Evolutionary conservation across 2,329 filamentous ascomycete species (phyloP).

Genomic region (Clarireedia homoeocarpa): DNA sequence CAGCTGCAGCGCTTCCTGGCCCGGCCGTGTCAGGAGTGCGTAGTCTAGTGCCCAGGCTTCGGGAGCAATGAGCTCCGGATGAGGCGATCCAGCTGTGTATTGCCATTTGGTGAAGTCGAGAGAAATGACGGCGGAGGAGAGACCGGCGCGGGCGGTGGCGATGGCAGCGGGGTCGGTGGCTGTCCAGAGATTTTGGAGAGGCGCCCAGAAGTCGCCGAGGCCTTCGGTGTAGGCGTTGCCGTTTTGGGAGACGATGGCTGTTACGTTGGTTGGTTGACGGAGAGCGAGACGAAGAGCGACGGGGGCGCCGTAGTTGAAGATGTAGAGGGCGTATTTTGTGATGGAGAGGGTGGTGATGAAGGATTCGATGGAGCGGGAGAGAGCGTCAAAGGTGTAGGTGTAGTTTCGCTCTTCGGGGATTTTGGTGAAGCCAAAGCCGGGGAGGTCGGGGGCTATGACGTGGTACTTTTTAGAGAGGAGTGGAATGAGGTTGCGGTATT

Average conservation of each 20-base stretch:
- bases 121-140: slow-evolving; percentile 8
- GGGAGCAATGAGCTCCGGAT: slow-evolving; percentile 12
- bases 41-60: slow-evolving; percentile 39
- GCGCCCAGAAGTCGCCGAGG: slow-evolving; percentile 33
- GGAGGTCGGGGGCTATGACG: slow-evolving; percentile 49
- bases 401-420: slow-evolving; percentile 41
- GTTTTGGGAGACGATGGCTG: slow-evolving; percentile 50
- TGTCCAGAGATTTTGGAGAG: slow-evolving; percentile 17
- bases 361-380: slow-evolving; percentile 39
- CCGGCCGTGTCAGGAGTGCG: slow-evolving; percentile 40
- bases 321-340: slow-evolving; percentile 44
- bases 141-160: slow-evolving; percentile 5
- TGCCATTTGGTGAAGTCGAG: slow-evolving; percentile 21
- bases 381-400: slow-evolving; percentile 45
- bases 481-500: slow-evolving; percentile 39
- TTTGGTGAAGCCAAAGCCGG: slow-evolving; percentile 51
- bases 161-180: slow-evolving; percentile 9
- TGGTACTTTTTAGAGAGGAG: slow-evolving; percentile 33
- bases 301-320: slow-evolving; percentile 57
- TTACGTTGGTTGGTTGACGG: slow-evolving; percentile 37
- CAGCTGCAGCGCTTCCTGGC: slow-evolving; percentile 45
- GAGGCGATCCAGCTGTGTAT: slow-evolving; percentile 15
- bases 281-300: slow-evolving; percentile 46
- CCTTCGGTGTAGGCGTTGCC: slow-evolving; percentile 54
- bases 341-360: slow-evolving; percentile 43